Evolutionary conservation across 345 rosid genomes (phyloP).

Genomic region (Raphanus sativus): DNA sequence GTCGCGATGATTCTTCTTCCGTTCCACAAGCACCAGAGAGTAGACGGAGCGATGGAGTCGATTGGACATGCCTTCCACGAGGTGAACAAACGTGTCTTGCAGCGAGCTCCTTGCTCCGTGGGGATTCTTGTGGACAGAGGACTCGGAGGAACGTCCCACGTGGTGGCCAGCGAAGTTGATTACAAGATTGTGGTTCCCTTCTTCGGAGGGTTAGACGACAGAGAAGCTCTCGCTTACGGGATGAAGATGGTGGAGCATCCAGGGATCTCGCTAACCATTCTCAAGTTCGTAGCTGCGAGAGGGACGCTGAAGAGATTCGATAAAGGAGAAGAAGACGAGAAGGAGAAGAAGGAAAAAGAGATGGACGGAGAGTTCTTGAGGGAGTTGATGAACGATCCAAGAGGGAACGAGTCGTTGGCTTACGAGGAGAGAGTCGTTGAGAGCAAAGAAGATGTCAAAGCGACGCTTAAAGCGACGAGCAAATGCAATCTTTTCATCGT

Average conservation of each 20-base stretch:
- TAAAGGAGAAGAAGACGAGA: conserved; percentile 19
- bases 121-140: conserved; percentile 77
- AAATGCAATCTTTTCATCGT: conserved; percentile 46
- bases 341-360: conserved; percentile 27
- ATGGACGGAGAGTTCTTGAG: conserved; percentile 27
- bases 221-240: conserved; percentile 60
- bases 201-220: conserved; percentile 59
- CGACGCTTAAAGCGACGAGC: conserved; percentile 37
- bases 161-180: conserved; percentile 58
- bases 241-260: conserved; percentile 60
- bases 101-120: conserved; percentile 65
- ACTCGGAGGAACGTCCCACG: conserved; percentile 65
- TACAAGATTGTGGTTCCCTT: conserved; percentile 53
- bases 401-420: conserved; percentile 34
- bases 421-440: conserved; percentile 40
- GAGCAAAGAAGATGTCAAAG: conserved; percentile 40
- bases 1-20: conserved; percentile 61
- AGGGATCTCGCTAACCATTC: conserved; percentile 46
- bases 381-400: conserved; percentile 31
- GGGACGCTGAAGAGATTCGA: conserved; percentile 25
- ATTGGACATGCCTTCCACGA: conserved; percentile 47
- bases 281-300: conserved; percentile 38
- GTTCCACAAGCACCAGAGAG: conserved; percentile 66
- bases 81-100: conserved; percentile 52
- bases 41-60: conserved; percentile 62